Conservation (phyloP, 2,329 filamentous ascomycete genomes). For the Pseudogymnoascus sp. region DNA sequence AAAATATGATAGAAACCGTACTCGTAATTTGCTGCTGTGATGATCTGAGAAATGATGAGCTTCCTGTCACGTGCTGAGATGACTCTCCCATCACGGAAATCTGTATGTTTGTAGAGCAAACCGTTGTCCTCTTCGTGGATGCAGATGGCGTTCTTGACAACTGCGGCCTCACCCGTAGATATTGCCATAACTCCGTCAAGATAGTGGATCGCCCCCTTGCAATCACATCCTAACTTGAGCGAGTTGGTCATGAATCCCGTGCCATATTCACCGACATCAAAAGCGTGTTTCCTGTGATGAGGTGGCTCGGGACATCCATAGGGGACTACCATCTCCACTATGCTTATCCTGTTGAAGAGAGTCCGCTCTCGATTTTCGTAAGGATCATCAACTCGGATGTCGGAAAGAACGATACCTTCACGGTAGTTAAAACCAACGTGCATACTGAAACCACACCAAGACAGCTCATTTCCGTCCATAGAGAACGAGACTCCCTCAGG, state of each 20-base stretch:
- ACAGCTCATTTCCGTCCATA: constrained; percentile 62
- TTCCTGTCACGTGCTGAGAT: constrained; percentile 82
- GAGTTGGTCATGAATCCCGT: constrained; percentile 79
- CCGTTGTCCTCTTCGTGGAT: constrained; percentile 91
- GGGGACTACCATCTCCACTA: constrained; percentile 90
- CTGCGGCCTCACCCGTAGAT: constrained; percentile 61
- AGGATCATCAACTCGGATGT: constrained; percentile 76
- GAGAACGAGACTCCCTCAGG: constrained; percentile 83
- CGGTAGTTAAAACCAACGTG: constrained; percentile 94
- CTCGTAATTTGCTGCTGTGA: constrained; percentile 94
- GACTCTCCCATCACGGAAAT: constrained; percentile 82
- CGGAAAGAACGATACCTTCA: constrained; percentile 82
- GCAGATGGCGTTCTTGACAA: constrained; percentile 89
- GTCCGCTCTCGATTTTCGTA: constrained; percentile 61
- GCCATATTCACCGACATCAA: constrained; percentile 73
- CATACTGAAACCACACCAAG: constrained; percentile 91
- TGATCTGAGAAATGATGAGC: constrained; percentile 81
- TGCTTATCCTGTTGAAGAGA: constrained; percentile 79
- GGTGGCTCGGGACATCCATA: constrained; percentile 76
- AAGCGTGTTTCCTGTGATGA: constrained; percentile 73
- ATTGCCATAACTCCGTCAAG: constrained; percentile 82
- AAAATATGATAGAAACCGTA: constrained; percentile 86
- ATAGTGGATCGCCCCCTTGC: constrained; percentile 86
- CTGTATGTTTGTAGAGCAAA: constrained; percentile 88
- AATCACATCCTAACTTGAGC: constrained; percentile 69